Conservation (phyloP, 2,329 filamentous ascomycete genomes). For the Dactylonectria estremocensis region DNA sequence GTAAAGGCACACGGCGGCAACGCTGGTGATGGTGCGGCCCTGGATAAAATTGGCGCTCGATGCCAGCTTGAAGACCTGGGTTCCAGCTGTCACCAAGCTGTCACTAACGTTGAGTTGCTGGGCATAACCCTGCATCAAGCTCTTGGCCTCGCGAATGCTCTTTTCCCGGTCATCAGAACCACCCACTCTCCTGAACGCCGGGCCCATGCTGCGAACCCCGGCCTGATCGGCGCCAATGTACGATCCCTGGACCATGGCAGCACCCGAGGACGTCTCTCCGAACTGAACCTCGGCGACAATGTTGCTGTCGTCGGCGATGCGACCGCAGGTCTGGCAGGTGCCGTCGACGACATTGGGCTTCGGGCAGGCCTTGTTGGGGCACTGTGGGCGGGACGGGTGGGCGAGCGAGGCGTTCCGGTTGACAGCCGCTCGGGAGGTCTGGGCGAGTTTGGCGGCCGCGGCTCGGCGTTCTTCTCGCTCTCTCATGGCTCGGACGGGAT, state of each 20-base stretch:
- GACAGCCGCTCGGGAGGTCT: conserved; percentile 48
- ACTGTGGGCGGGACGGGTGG: conserved; percentile 59
- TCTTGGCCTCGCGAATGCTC: conserved; percentile 71
- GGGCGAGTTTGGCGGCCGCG: conserved; percentile 50
- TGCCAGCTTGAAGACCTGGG: conserved; percentile 83
- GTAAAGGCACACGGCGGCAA: conserved; percentile 93
- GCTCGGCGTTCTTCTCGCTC: conserved; percentile 65
- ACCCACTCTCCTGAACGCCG: conserved; percentile 73
- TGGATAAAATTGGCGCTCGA: conserved; percentile 84
- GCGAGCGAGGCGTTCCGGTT: conserved; percentile 52
- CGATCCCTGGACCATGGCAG: conserved; percentile 91
- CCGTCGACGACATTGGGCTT: conserved; percentile 75
- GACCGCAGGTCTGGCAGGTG: conserved; percentile 88
- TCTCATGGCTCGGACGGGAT: conserved; percentile 66
- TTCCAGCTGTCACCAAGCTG: conserved; percentile 74
- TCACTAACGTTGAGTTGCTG: conserved; percentile 73
- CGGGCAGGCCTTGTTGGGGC: conserved; percentile 73
- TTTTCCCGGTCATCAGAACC: conserved; percentile 72
- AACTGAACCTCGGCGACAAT: conserved; percentile 95
- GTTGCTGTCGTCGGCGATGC: conserved; percentile 86
- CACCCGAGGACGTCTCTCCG: conserved; percentile 87
- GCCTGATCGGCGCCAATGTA: conserved; percentile 90
- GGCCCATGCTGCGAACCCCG: conserved; percentile 77
- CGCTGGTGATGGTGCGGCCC: conserved; percentile 86
- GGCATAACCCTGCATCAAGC: conserved; percentile 74